Conservation (phyloP, 1,139 yeast genomes). For the Debaryomycetaceae sp. region DNA sequence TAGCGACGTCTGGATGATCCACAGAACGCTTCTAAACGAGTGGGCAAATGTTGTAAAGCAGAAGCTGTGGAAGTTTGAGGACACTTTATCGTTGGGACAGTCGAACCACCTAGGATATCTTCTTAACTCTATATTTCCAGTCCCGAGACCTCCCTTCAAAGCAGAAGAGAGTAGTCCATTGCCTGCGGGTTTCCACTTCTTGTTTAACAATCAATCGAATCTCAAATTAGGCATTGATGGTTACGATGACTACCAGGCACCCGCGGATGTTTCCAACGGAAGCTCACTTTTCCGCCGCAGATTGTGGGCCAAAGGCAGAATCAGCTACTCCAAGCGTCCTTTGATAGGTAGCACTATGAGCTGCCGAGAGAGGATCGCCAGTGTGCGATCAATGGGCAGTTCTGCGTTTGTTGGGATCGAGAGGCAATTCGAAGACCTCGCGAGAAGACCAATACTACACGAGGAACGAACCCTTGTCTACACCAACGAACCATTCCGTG, state of each 20-base stretch:
- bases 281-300: slow-evolving; percentile 49
- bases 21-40: slow-evolving; percentile 2
- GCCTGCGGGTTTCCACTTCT: slow-evolving; percentile 61
- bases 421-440: slow-evolving; percentile 26
- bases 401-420: slow-evolving; percentile 44
- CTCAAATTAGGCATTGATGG: slow-evolving; percentile 63
- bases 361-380: slow-evolving; percentile 45
- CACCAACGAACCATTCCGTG: slow-evolving; percentile 24
- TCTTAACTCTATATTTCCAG: slow-evolving; percentile 14
- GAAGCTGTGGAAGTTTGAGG: slow-evolving; percentile 15
- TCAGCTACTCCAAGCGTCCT: slow-evolving; percentile 37
- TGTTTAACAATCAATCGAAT: slow-evolving; percentile 56
- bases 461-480: slow-evolving; percentile 37
- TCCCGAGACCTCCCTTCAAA: not conserved
- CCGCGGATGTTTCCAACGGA: slow-evolving; percentile 23
- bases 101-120: slow-evolving; percentile 14
- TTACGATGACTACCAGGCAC: slow-evolving; percentile 79
- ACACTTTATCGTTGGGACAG: slow-evolving; percentile 17
- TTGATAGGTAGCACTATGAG: slow-evolving; percentile 26
- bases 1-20: not conserved
- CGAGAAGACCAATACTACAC: slow-evolving; percentile 9
- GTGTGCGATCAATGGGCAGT: slow-evolving; percentile 30
- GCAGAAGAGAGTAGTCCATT: slow-evolving; percentile 7
- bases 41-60: slow-evolving; percentile 18
- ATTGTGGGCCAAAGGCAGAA: slow-evolving; percentile 78